Evolutionary conservation across 495 filamentous ascomycete genomes (phyloP), one percentile per base, ranked within the genome.

Genomic region (Lentithecium fluviatile): DNA sequence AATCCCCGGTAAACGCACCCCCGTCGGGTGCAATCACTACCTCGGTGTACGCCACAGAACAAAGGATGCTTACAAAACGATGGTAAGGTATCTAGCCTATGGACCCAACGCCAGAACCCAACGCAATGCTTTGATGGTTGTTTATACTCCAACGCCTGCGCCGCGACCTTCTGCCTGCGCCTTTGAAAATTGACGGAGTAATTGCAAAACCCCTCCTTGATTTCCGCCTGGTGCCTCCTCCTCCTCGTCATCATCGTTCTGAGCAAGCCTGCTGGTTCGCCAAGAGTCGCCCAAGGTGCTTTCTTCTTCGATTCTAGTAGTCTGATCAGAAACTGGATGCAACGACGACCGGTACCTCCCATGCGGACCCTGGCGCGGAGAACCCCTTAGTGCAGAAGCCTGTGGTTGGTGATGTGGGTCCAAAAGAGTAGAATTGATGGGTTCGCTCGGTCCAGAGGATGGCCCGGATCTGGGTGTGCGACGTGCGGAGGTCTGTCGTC

Each of bases 161-260:
- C 62, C 75, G 52, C 83, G 75, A 12, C 81, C 82, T 48, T 89
- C 87, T 55, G 84, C 83, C 70, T 92, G 89, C 54, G 83, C 89
- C 74, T 87, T 91, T 71, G 91, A 88, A 71, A 96, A 96, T 70
- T 97, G 88, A 69, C 92, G 89, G 45, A 98, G 81, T 73, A 97
- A 75, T 2, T 88, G 88, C 56, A 98, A 77, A 11, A 98, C 94
- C 21, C 79, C 78, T 10, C 56, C 67, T n/a, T 58, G 69, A n/a
- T 56, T 56, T 1, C 65, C 64, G 4, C 42, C 70, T 5, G 77
- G 70, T 34, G 81, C 78, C 29, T 78, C 75, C 24, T 72, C 81
- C 13, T 76, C 75, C 1, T 78, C 78, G 15, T 43, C 40, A 8
- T 70, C 71, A 2, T 78, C 78, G 61, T 75, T 76, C 57, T 66